Conservation (phyloP, 2,329 filamentous ascomycete genomes). For the Tolypocladium inflatum region DNA sequence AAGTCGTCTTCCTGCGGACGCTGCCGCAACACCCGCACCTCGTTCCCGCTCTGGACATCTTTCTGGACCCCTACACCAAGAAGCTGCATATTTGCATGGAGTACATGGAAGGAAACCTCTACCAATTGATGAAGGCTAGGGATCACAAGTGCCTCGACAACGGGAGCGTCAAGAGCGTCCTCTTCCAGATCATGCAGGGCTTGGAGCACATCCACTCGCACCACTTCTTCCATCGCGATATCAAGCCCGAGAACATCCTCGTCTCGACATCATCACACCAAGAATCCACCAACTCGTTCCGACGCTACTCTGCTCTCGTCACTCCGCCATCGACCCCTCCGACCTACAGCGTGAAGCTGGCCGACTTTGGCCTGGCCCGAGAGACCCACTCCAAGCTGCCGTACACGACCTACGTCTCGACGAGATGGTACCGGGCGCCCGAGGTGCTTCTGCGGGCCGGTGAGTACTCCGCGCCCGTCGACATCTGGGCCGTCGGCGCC, state of each 20-base stretch:
- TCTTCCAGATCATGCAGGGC: conserved; percentile 93
- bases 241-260: conserved; percentile 98
- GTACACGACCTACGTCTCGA: conserved; percentile 98
- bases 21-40: conserved; percentile 82
- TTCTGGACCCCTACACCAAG: conserved; percentile 89
- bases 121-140: conserved; percentile 96
- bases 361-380: conserved; percentile 93
- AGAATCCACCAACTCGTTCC: conserved; percentile 77
- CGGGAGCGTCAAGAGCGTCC: conserved; percentile 89
- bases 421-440: conserved; percentile 93
- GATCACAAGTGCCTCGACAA: conserved; percentile 92
- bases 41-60: conserved; percentile 96
- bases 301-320: conserved; percentile 84
- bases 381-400: conserved; percentile 94
- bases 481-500: conserved; percentile 96
- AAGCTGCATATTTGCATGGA: conserved; percentile 99
- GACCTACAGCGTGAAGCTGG: conserved; percentile 93
- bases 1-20: conserved; percentile 92
- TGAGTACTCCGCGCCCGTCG: conserved; percentile 93
- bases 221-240: conserved; percentile 96
- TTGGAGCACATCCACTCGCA: conserved; percentile 96
- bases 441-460: conserved; percentile 90
- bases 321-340: conserved; percentile 93
- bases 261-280: conserved; percentile 83
- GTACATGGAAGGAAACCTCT: conserved; percentile 98